Conservation (phyloP, 345 rosid species). For the Fremontodendron californicum region DNA sequence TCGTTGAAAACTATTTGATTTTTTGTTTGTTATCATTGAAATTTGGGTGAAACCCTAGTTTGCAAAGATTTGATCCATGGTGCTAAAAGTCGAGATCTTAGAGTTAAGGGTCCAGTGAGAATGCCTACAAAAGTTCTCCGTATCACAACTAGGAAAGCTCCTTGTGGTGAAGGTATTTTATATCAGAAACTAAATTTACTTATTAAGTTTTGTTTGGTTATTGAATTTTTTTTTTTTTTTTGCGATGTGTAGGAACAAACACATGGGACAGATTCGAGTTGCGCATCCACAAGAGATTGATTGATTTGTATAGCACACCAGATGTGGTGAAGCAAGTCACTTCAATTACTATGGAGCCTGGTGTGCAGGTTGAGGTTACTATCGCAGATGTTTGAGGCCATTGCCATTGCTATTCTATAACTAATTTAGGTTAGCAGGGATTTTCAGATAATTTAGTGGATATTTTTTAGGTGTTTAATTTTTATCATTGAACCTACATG, state of each 20-base stretch:
- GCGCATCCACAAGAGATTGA: constrained; percentile 56
- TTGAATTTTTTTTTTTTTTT: not conserved
- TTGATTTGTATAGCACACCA: constrained; percentile 58
- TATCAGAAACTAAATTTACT: not conserved
- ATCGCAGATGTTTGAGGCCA: constrained; percentile 36
- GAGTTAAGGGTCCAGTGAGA: constrained; percentile 48
- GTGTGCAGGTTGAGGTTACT: constrained; percentile 63
- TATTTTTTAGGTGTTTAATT: too few species aligned
- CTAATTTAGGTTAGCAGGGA: too few species aligned
- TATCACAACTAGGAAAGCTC: constrained; percentile 44
- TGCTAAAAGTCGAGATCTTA: constrained; percentile 39
- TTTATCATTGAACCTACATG: too few species aligned
- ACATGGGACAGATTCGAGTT: constrained; percentile 63
- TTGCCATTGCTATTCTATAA: not conserved
- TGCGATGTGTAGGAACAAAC: constrained; percentile 42
- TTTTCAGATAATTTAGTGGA: too few species aligned
- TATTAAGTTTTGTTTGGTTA: not conserved
- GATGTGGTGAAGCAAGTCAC: constrained; percentile 68
- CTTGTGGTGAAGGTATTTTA: constrained; percentile 50
- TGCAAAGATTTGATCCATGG: constrained; percentile 44
- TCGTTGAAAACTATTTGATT: not conserved
- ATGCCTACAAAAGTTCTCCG: constrained; percentile 47
- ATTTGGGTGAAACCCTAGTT: constrained; percentile 16
- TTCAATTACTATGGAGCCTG: constrained; percentile 61
- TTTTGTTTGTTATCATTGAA: not conserved